Conservation (phyloP, 768 basidiomycete species). For the Hypsizygus marmoreus region DNA sequence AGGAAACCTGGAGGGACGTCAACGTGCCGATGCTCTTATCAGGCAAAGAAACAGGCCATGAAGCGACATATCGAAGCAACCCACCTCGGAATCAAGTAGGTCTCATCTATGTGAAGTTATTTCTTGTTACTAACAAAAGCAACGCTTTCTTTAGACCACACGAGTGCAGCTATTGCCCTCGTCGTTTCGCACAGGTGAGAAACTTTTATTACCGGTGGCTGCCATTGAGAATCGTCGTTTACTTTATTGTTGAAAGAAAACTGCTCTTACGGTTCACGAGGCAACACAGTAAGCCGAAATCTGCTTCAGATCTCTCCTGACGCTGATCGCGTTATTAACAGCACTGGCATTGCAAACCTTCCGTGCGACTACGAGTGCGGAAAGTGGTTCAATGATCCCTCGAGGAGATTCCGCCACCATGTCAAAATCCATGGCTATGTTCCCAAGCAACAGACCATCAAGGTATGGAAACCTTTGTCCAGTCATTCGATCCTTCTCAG, state of each 20-base stretch:
- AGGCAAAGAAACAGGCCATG: slow-evolving; percentile 23
- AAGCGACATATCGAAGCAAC: slow-evolving; percentile 26
- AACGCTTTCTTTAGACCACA: slow-evolving; percentile 14
- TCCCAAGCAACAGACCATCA: slow-evolving; percentile 19
- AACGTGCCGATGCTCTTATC: slow-evolving; percentile 11
- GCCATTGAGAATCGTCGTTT: not conserved
- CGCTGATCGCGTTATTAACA: not conserved
- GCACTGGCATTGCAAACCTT: slow-evolving; percentile 20
- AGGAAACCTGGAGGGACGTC: slow-evolving; percentile 1
- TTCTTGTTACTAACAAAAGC: not conserved
- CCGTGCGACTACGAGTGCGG: slow-evolving; percentile 18
- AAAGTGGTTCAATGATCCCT: slow-evolving; percentile 23
- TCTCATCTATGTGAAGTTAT: not conserved
- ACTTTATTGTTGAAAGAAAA: slow-evolving; percentile 14
- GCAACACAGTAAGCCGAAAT: slow-evolving; percentile 21
- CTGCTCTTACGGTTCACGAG: slow-evolving; percentile 21
- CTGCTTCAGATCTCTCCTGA: not conserved
- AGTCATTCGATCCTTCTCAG: not conserved
- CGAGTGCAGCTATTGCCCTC: slow-evolving; percentile 16
- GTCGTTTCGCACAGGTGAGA: slow-evolving; percentile 20
- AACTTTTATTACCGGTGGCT: not conserved
- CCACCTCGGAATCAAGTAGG: slow-evolving; percentile 21
- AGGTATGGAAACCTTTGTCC: slow-evolving; percentile 5
- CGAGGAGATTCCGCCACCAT: slow-evolving; percentile 22
- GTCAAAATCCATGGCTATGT: slow-evolving; percentile 19